Percentiles rank a stretch among this genome's conserved stretches.
These are phyloP conservation scores for Sclerotinia glacialis DNA, from an alignment of 2,329 filamentous ascomycete genomes.

Conservation along the genomic window DNA sequence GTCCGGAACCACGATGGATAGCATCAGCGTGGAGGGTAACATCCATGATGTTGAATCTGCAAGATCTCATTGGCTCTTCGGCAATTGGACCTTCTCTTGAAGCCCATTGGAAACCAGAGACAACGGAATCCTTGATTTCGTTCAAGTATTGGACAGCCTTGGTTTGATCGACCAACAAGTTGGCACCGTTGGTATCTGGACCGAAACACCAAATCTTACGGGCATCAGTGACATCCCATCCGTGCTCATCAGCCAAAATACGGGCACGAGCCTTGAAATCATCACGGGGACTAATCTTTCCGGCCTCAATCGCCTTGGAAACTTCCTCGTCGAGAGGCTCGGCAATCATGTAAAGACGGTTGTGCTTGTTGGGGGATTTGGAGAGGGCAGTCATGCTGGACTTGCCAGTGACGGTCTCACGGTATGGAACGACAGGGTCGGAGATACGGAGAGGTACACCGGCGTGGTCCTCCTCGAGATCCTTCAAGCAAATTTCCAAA, in stretches of 20 bases:
- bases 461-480: constrained; percentile 99
- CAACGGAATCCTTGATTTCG: constrained; percentile 99
- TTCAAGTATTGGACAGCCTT: constrained; percentile 99
- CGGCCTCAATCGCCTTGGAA: constrained; percentile 80
- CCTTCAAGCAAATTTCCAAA: constrained; percentile 99
- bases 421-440: constrained; percentile 97
- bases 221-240: constrained; percentile 99
- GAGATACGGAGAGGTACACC: constrained; percentile 97
- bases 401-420: constrained; percentile 83
- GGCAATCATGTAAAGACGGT: constrained; percentile 96
- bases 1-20: constrained; percentile 98
- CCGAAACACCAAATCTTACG: constrained; percentile 99
- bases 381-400: constrained; percentile 96
- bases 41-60: constrained; percentile 99
- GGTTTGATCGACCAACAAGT: constrained; percentile 98
- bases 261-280: constrained; percentile 99
- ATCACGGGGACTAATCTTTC: constrained; percentile 92
- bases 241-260: constrained; percentile 92
- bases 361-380: constrained; percentile 99
- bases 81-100: constrained; percentile 95
- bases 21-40: constrained; percentile 99
- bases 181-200: constrained; percentile 95
- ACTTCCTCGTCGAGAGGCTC: constrained; percentile 91
- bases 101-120: constrained; percentile 99
- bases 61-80: constrained; percentile 95